A percentile compares a stretch with the other conserved stretches of the same genome.
These are phyloP conservation scores for Cladosporium sp. DNA, from an alignment of 2,329 filamentous ascomycete genomes.

Conservation along the genomic window DNA sequence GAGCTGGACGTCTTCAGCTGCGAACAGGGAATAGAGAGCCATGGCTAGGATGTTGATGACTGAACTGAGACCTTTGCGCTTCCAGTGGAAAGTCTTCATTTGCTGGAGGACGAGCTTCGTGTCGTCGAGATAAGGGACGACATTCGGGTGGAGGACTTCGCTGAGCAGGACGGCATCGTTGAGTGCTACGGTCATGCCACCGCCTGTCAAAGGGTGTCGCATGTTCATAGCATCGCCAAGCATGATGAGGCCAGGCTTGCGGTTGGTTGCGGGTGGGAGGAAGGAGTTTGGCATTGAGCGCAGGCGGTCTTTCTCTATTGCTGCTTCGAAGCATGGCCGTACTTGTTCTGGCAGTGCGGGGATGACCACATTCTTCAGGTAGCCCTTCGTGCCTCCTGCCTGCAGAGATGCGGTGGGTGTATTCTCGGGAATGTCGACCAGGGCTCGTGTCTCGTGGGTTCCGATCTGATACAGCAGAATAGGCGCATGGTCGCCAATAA, in stretches of 20 bases:
- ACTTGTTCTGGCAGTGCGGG: constrained; percentile 73
- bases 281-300: constrained; percentile 96
- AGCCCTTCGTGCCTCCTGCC: constrained; percentile 79
- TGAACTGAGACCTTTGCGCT: constrained; percentile 74
- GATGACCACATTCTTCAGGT: constrained; percentile 77
- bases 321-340: constrained; percentile 70
- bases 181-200: constrained; percentile 96
- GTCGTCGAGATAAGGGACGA: constrained; percentile 69
- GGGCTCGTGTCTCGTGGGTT: constrained; percentile 84
- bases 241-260: constrained; percentile 70
- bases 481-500: constrained; percentile 75
- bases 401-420: constrained; percentile 70
- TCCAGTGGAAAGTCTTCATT: constrained; percentile 80
- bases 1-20: constrained; percentile 76
- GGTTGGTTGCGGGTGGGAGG: constrained; percentile 76
- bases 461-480: constrained; percentile 97
- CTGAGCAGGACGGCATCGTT: constrained; percentile 83
- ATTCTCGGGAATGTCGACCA: constrained; percentile 83
- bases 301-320: constrained; percentile 74
- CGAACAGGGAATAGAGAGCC: constrained; percentile 88
- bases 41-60: constrained; percentile 98
- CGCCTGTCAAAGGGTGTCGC: constrained; percentile 96
- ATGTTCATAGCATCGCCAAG: constrained; percentile 97
- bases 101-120: constrained; percentile 64
- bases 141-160: constrained; percentile 68